Conservation (phyloP, 495 filamentous ascomycete species). For the Terfezia claveryi region DNA sequence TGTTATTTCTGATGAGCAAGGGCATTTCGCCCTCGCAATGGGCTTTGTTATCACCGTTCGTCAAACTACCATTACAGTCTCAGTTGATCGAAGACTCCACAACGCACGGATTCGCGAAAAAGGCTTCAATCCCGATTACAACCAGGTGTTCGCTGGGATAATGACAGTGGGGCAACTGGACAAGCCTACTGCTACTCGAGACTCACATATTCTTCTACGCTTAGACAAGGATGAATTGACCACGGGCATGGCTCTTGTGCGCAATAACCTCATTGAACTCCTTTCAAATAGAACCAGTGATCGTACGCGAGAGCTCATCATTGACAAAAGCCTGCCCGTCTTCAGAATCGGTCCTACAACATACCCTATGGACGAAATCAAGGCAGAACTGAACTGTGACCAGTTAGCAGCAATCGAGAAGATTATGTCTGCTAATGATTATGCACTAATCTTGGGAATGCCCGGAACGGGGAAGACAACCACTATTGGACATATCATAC, state of each 20-base stretch:
- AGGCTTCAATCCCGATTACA: slow-evolving; percentile 49
- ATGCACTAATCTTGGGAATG: slow-evolving; percentile 90
- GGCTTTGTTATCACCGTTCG: slow-evolving; percentile 64
- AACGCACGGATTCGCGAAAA: slow-evolving; percentile 53
- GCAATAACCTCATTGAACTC: slow-evolving; percentile 76
- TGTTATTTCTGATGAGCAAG: slow-evolving; percentile 87
- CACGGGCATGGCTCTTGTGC: slow-evolving; percentile 85
- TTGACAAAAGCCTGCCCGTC: slow-evolving; percentile 45
- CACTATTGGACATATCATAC: slow-evolving; percentile 91
- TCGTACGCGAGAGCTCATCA: slow-evolving; percentile 52
- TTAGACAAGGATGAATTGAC: slow-evolving; percentile 96
- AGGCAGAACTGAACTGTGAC: slow-evolving; percentile 51
- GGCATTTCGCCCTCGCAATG: slow-evolving; percentile 81
- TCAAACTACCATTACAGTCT: slow-evolving; percentile 54
- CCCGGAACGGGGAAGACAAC: slow-evolving; percentile 96
- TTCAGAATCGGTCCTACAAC: slow-evolving; percentile 46
- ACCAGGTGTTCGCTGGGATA: slow-evolving; percentile 75
- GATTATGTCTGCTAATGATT: slow-evolving; percentile 85
- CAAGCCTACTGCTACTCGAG: slow-evolving; percentile 25
- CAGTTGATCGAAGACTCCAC: slow-evolving; percentile 70
- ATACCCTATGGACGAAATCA: slow-evolving; percentile 32
- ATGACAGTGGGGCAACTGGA: slow-evolving; percentile 54
- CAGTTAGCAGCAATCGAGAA: slow-evolving; percentile 72
- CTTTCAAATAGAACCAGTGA: slow-evolving; percentile 35
- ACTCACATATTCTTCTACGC: slow-evolving; percentile 44